Evolutionary conservation across 495 filamentous ascomycete genomes (phyloP), one percentile per base, ranked within the genome.

Genomic region (Lasiosphaeris hirsuta): DNA sequence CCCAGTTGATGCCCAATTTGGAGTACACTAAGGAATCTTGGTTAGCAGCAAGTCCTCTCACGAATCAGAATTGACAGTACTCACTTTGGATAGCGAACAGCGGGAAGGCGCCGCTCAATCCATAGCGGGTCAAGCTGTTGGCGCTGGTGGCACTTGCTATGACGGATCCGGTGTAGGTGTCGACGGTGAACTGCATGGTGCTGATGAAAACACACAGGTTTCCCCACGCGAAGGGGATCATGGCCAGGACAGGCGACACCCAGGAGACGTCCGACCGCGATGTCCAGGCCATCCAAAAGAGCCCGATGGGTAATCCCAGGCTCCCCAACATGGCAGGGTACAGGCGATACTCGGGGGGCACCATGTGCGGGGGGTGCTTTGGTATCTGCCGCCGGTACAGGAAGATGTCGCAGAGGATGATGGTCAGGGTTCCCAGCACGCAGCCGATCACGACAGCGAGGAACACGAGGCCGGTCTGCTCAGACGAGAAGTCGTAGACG

Each of bases 201-300:
- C 71, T 69, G n/a, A 75, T 49, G 33, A 63, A 62, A 34, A 62
- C 54, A 38, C 58, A 65, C 46, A 66, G 18, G 36, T 64, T 87
- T 3, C 85, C 86, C 78, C 81, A 88, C 0, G 81, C 85, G 65
- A 90, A 89, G 1, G 85, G 75, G 19, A 86, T 69, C 6, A 83
- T 78, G 3, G 84, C 77, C 11, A 78, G 55, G 10, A 75, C 69
- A 0, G 79, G 80, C 18, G 65, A 68, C 9, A 74, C 72, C 72
- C 72, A 75, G 13, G 64, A 63, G 3, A 79, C 53, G n/a, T 70
- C 64, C 1, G 37, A 42, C 39, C 65, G 67, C 11, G 77, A 66
- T 6, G 76, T 75, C 77, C 78, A 81, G 7, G 72, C 78, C 60
- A 80, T 72, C 70, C 67, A 81, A 59, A 68, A 82, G 43, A 67